Percentiles rank a stretch among this genome's conserved stretches.
Evolutionary conservation across 2,329 filamentous ascomycete genomes (phyloP).

Genomic region (Fusarium xyrophilum): DNA sequence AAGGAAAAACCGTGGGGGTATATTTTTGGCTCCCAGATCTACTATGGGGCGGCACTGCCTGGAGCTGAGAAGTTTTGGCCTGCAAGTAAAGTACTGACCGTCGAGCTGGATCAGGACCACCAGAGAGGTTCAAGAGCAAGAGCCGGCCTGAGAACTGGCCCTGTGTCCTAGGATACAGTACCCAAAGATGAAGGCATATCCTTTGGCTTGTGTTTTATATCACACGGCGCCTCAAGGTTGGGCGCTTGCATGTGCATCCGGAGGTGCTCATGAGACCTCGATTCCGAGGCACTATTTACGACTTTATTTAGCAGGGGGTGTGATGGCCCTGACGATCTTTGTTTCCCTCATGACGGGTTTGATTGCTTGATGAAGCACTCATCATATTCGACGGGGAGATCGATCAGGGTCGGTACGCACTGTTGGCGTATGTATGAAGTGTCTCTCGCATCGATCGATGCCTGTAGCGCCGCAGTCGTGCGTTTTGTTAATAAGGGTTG

Average conservation of each 20-base stretch:
- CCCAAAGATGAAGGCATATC: not conserved
- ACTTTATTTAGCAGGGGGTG: conserved; percentile 20
- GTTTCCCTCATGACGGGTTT: conserved; percentile 2
- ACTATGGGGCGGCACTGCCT: conserved; percentile 14
- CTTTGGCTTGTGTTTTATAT: conserved; percentile 4
- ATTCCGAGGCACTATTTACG: conserved; percentile 28
- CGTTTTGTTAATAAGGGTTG: conserved; percentile 19
- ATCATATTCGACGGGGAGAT: conserved; percentile 6
- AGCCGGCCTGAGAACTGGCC: not conserved
- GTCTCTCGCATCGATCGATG: conserved; percentile 26
- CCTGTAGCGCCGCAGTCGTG: conserved; percentile 25
- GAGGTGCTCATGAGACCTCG: conserved; percentile 36
- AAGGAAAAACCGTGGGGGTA: conserved; percentile 20
- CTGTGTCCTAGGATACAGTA: not conserved
- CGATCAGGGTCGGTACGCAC: conserved; percentile 11
- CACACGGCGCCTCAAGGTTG: conserved; percentile 6
- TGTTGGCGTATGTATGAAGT: conserved; percentile 34
- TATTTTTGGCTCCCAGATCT: conserved; percentile 12
- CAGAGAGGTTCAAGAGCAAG: conserved; percentile 10
- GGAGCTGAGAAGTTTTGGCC: conserved; percentile 6
- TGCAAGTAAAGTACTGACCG: not conserved
- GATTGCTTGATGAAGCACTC: conserved; percentile 12
- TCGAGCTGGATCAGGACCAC: conserved; percentile 6
- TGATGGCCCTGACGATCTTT: conserved; percentile 17
- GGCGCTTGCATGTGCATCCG: conserved; percentile 35